Base-by-base conservation (phyloP, 495 filamentous ascomycete species). In the Talaromyces borbonicus region DNA sequence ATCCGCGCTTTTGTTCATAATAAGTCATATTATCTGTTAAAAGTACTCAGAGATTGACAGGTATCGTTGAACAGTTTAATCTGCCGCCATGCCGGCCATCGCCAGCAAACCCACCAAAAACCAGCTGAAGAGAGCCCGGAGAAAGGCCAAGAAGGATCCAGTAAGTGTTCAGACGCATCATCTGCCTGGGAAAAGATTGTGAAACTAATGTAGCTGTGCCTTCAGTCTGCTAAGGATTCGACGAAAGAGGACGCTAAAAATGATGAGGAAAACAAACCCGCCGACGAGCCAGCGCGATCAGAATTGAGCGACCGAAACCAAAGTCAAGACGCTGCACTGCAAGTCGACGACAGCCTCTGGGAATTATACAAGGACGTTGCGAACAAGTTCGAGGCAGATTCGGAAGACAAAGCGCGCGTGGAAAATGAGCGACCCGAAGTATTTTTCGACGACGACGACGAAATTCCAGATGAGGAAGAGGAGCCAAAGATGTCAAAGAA, bases 401-500 rank as follows among this genome's bases (percentile, higher is more conserved):
- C 71, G 29, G 71, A 73, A 15, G 74, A 81, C n/a, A 66, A 71
- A 44, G 68, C 73, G 41, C 65, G 66, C 14, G 82, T 83, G 53
- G 84, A 83, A 23, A 71, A 74, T 12, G 85, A 90, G 48, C 93
- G 95, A 62, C 89, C 87, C 20, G 81, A 95, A 62, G 74, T 95
- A 3, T 92, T 80, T 57, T 92, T 82, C 49, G 80, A 84, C 38
- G 83, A 95, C 35, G 89, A 93, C 48, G 79, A 90, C 61, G 87
- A 89, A 31, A 90, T 95, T 49, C 87, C 85, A 0, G 85, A 89
- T 53, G 88, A 94, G 46, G 88, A 92, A 47, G 76, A 75, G 27
- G 75, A 83, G 69, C 27, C 75, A 74, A 87, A 83, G 37, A 55
- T 98, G 36, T 95, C 87, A 19, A 97, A 95, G 66, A 95, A 95